A percentile compares a stretch with the other conserved stretches of the same genome.
These are phyloP conservation scores for Carallia brachiata DNA, from an alignment of 345 rosid species.

Conservation along the genomic window DNA sequence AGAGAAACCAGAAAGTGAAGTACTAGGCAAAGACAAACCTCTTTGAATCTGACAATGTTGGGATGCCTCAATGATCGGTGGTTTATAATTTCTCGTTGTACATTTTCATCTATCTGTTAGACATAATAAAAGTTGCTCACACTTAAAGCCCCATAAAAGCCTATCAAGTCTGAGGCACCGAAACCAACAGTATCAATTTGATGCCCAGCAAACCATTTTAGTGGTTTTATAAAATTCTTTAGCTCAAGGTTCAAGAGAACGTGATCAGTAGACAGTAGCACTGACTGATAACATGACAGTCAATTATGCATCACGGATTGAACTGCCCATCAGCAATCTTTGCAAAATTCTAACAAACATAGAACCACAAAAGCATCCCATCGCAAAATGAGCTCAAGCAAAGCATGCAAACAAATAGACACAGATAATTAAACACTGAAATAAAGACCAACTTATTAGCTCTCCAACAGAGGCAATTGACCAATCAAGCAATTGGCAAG, in stretches of 20 bases:
- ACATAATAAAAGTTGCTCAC: not conserved
- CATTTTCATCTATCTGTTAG: conserved; percentile 90
- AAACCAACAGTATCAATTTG: too few relatives aligned
- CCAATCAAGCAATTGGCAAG: too few relatives aligned
- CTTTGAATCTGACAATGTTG: conserved; percentile 90
- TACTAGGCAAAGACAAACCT: conserved; percentile 41
- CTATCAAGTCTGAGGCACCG: too few relatives aligned
- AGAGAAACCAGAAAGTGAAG: not conserved
- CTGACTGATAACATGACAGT: too few relatives aligned
- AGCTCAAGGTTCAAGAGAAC: too few relatives aligned
- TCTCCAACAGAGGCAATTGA: not conserved
- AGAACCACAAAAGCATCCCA: not conserved
- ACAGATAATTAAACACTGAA: too few relatives aligned
- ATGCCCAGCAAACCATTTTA: too few relatives aligned
- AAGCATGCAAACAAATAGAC: not conserved
- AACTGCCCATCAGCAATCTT: too few relatives aligned
- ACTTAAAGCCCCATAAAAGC: not conserved
- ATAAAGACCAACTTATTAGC: not conserved
- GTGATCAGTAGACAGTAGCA: too few relatives aligned
- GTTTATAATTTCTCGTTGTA: conserved; percentile 86
- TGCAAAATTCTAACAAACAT: not conserved
- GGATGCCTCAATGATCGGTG: conserved; percentile 95
- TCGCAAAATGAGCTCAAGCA: not conserved
- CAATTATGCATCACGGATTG: too few relatives aligned
- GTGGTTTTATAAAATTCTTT: too few relatives aligned